A percentile compares a stretch with the other conserved stretches of the same genome.
phyloP scores from a whole-genome alignment of 2,329 filamentous ascomycete species.

The Cryphonectria radicalis region DNA sequence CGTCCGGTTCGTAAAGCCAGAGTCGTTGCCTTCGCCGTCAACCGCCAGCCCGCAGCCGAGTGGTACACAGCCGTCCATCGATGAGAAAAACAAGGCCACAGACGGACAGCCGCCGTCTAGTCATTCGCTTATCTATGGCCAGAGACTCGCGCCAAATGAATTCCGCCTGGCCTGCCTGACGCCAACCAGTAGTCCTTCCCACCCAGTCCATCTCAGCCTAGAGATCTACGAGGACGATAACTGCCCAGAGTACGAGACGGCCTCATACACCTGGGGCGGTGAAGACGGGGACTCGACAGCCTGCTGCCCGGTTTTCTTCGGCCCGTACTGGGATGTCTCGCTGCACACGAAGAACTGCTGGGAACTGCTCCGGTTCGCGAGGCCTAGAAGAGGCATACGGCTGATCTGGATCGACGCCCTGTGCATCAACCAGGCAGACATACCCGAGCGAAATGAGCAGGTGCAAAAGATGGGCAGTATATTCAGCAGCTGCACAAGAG shows the following conservation, averaged over 20 bases:
- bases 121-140: neutral
- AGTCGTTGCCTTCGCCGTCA: neutral
- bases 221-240: conserved; percentile 29
- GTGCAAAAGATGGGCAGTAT: conserved; percentile 33
- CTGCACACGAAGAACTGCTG: conserved; percentile 38
- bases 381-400: conserved; percentile 23
- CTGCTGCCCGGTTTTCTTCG: conserved; percentile 34
- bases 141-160: neutral
- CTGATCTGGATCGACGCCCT: conserved; percentile 32
- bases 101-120: neutral
- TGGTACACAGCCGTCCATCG: neutral
- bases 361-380: conserved; percentile 33
- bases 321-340: conserved; percentile 36
- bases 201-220: conserved; percentile 29
- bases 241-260: conserved; percentile 37
- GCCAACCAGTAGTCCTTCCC: neutral
- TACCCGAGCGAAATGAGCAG: conserved; percentile 30
- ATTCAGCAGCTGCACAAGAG: neutral
- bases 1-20: neutral
- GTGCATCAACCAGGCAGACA: conserved; percentile 34
- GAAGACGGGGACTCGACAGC: conserved; percentile 34
- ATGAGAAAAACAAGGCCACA: neutral
- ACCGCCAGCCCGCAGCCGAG: neutral
- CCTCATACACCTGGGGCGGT: conserved; percentile 38
- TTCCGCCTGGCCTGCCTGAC: conserved; percentile 6